Evolutionary conservation across 164 flowering plant species (phyloP), one percentile per base, ranked within the genome.

Genomic region (Stephania japonica): DNA sequence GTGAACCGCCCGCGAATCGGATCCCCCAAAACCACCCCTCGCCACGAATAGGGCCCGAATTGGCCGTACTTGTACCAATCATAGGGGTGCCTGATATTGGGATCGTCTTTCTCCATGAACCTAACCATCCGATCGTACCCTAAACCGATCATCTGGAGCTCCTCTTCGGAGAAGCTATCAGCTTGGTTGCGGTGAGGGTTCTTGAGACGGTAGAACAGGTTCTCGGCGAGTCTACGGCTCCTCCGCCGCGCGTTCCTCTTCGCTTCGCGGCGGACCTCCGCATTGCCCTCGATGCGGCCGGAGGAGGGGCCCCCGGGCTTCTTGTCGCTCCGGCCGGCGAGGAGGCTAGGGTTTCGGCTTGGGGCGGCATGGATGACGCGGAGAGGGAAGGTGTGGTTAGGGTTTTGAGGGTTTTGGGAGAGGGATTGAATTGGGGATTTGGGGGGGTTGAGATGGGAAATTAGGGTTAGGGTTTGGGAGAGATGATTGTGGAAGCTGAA

Each of bases 41-140:
- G 87, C 99, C 97, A 95, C 7, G 91, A 86, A 74, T 90, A 95
- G 0, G 99, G 99, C 19, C 99, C 99, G 42, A 72, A 91, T 49
- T 92, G 85, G 5, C 99, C 99, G 68, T 95, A 95, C 84, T 92
- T 92, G 85, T 90, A 95, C 99, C 98, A 95, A 69, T 95, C 99
- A 65, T 87, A 75, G 0, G 98, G 99, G 79, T 95, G 97, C 49
- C 86, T 84, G 12, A 95, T 75, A 73, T 85, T 86, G 2, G 98
- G 96, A 77, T 95, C 98, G 64, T 95, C 98, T 50, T 86, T 82
- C 0, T 87, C 91, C 97, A 95, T 95, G 81, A 95, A 92, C 69
- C 92, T 76, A 71, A 92, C 99, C 91, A 89, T 85, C 6, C 97
- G 82, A 68, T 95, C 99, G 70, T 95, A 95, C 3, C 98, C 99